These are phyloP conservation scores for Sporothrix sp. DNA, from an alignment of 2,329 filamentous ascomycete species.

Conservation along the genomic window DNA sequence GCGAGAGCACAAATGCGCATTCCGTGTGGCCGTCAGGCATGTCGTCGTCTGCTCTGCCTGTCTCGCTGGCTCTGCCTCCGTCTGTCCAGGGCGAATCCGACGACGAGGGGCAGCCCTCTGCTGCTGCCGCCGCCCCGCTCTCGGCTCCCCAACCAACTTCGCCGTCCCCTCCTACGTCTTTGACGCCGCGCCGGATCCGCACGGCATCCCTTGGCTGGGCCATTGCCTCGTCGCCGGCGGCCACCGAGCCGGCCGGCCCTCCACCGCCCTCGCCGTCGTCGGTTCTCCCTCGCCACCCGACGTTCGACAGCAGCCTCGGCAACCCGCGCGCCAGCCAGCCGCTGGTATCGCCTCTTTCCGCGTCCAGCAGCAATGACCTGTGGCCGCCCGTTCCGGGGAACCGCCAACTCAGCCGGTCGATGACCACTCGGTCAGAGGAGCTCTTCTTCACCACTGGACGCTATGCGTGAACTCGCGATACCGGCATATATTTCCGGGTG, in stretches of 20 bases:
- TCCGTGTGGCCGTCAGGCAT: not conserved
- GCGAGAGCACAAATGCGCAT: conserved; percentile 21
- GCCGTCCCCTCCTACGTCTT: not conserved
- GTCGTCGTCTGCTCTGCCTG: conserved; percentile 4
- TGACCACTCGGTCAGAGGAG: conserved; percentile 35
- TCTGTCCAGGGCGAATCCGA: conserved; percentile 1
- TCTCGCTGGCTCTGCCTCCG: not conserved
- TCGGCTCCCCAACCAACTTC: not conserved
- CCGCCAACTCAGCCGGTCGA: conserved; percentile 24
- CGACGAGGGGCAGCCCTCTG: not conserved
- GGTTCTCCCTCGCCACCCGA: not conserved
- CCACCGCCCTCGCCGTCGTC: conserved; percentile 13
- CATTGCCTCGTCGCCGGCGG: conserved; percentile 12
- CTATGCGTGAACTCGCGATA: conserved; percentile 14
- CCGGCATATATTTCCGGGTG: not conserved
- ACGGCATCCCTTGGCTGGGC: conserved; percentile 24
- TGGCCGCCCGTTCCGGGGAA: conserved; percentile 16
- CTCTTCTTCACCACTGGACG: conserved; percentile 24
- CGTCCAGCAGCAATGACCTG: conserved; percentile 11
- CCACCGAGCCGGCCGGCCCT: conserved; percentile 16
- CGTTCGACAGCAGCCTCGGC: not conserved
- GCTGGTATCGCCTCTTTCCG: conserved; percentile 13
- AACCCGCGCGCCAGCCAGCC: conserved; percentile 4
- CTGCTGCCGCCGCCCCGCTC: not conserved
- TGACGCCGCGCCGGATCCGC: conserved; percentile 13